phyloP scores from a whole-genome alignment of 371 early-diverging fungal species.

The Mortierella sp. region DNA sequence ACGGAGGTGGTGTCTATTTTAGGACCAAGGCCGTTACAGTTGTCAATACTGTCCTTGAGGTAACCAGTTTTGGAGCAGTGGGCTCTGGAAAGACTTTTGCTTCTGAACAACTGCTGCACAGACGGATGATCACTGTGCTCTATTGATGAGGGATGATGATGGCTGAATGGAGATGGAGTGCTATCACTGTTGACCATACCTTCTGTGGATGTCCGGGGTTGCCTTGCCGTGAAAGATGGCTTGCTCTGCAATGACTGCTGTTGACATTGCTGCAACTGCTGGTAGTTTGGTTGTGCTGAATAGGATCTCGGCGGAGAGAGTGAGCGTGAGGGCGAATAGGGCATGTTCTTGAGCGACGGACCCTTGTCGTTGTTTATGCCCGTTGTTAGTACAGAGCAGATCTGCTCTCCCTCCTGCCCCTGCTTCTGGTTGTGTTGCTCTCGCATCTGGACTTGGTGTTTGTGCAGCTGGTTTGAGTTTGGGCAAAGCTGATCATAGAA shows the following conservation, averaged over 20 bases:
- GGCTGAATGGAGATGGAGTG: too few relatives aligned
- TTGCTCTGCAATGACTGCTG: too few relatives aligned
- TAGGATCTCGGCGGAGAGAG: not conserved
- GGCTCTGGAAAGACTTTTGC: too few relatives aligned
- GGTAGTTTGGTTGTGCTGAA: not conserved
- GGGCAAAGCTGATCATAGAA: slow-evolving; percentile 21
- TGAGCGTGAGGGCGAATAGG: slow-evolving; percentile 4
- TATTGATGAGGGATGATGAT: too few relatives aligned
- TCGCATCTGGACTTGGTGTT: too few relatives aligned
- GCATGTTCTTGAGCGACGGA: slow-evolving; percentile 9
- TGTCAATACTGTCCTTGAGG: not conserved
- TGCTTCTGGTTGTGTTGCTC: slow-evolving; percentile 2
- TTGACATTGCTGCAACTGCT: not conserved
- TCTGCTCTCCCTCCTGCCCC: not conserved
- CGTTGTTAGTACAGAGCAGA: not conserved
- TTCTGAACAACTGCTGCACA: too few relatives aligned
- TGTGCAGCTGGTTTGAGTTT: too few relatives aligned
- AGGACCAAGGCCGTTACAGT: not conserved
- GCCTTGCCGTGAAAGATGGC: too few relatives aligned
- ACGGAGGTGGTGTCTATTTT: slow-evolving; percentile 10
- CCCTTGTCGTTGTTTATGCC: not conserved
- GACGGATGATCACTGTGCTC: too few relatives aligned
- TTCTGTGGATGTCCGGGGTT: too few relatives aligned
- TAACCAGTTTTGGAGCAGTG: not conserved
- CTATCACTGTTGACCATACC: too few relatives aligned